Conservation (phyloP, 495 filamentous ascomycete genomes). For the Aspergillus coremiiformis region DNA sequence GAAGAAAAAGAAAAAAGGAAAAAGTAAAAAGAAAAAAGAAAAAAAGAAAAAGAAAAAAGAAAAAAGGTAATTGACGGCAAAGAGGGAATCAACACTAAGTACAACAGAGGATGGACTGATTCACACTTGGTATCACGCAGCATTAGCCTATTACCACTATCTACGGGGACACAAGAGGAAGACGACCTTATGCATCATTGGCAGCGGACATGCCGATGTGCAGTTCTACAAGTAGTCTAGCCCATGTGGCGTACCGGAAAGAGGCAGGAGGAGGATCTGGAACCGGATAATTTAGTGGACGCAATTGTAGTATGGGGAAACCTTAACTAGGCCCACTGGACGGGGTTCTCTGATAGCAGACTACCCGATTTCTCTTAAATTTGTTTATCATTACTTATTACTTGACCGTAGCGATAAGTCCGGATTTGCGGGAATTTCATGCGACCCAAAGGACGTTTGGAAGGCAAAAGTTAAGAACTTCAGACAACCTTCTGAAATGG, state of each 20-base stretch:
- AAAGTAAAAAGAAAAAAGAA: neutral
- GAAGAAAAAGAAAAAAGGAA: neutral
- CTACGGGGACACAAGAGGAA: neutral
- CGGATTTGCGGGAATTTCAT: slow-evolving; percentile 1
- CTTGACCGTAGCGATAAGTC: slow-evolving; percentile 5
- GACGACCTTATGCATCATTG: neutral
- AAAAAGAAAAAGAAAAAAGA: neutral
- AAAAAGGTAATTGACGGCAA: neutral
- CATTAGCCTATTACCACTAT: neutral
- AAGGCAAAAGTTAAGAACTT: neutral
- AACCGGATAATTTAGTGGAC: neutral
- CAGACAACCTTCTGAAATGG: no score
- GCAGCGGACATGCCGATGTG: neutral
- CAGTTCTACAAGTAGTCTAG: neutral
- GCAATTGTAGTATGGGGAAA: neutral
- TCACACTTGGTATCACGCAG: neutral
- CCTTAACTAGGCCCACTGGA: neutral
- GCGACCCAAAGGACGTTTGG: neutral
- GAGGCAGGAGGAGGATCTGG: neutral
- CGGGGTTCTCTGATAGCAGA: neutral
- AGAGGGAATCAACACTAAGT: neutral
- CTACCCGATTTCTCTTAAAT: neutral
- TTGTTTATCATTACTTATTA: neutral
- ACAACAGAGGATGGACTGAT: neutral
- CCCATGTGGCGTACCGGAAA: slow-evolving; percentile 1